Evolutionary conservation across 2,329 filamentous ascomycete species (phyloP).

Genomic region (Zymoseptoria passerinii): DNA sequence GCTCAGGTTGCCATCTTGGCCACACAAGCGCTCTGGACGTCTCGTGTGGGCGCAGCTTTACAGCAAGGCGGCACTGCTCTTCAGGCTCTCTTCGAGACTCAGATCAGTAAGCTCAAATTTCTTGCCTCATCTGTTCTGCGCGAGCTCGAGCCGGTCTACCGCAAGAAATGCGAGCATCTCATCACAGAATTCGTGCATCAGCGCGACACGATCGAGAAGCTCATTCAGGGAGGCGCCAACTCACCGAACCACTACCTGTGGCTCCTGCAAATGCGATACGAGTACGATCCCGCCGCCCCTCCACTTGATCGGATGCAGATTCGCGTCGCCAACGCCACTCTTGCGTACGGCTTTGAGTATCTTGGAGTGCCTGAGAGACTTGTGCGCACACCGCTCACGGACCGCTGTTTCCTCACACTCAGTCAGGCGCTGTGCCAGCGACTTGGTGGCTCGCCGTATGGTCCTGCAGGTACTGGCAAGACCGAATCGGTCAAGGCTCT

Average conservation of each 20-base stretch:
- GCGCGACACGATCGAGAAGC: slow-evolving; percentile 81
- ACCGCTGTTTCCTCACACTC: slow-evolving; percentile 95
- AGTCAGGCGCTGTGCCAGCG: slow-evolving; percentile 93
- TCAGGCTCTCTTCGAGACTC: slow-evolving; percentile 64
- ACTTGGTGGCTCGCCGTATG: slow-evolving; percentile 93
- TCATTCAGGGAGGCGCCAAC: slow-evolving; percentile 66
- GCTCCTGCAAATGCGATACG: slow-evolving; percentile 95
- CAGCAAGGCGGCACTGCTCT: slow-evolving; percentile 62
- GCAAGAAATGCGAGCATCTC: slow-evolving; percentile 96
- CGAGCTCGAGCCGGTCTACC: slow-evolving; percentile 74
- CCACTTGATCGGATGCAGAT: slow-evolving; percentile 75
- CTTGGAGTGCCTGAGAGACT: slow-evolving; percentile 92
- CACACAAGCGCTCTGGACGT: slow-evolving; percentile 90
- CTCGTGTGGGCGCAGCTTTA: slow-evolving; percentile 70
- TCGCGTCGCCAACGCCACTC: slow-evolving; percentile 91
- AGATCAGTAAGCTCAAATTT: slow-evolving; percentile 75
- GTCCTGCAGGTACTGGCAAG: slow-evolving; percentile 95
- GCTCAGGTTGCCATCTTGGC: slow-evolving; percentile 94
- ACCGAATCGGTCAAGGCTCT: slow-evolving; percentile 98
- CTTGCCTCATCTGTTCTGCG: slow-evolving; percentile 84
- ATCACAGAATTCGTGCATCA: slow-evolving; percentile 99
- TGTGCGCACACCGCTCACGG: slow-evolving; percentile 91
- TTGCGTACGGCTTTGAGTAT: slow-evolving; percentile 97
- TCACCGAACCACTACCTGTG: slow-evolving; percentile 78
- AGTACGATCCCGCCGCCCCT: slow-evolving; percentile 75